Evolutionary conservation across 495 filamentous ascomycete species (phyloP), one percentile per base, ranked within the genome.

Genomic region (Pyronema domesticum): DNA sequence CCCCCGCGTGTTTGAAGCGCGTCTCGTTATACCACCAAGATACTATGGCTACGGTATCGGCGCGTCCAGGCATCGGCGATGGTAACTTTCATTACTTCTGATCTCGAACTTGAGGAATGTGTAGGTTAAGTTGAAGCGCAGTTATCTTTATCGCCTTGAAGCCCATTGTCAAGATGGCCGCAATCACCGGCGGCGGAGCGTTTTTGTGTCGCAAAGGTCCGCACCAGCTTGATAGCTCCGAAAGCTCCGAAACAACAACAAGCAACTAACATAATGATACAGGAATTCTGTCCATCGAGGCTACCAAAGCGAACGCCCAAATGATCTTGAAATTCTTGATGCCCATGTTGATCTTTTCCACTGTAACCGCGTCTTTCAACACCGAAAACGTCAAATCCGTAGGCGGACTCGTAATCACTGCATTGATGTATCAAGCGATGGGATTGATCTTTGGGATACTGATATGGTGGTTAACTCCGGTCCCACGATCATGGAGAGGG

Each of bases 81-180:
- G 23, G 23, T 30, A 30, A 30, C 23, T 30, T 30, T 30, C 23
- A 30, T 30, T 5, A 2, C 23, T 5, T 30, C 23, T 5, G 5
- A 30, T 30, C 23, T 30, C 5, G 2, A 30, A 2, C 5, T 30
- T 30, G 23, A 30, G 23, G 1, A 30, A 30, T 30, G 23, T 30
- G 23, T 30, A 30, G 23, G 23, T 30, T 23, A 17, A 36, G 45
- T 42, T 37, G 13, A 47, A 6, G 1, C 13, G 18, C 46, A 65
- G 63, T 65, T 40, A 57, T 65, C 56, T 65, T 65, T 51, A 55
- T 46, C 37, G 51, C 63, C 3, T 53, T 65, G 19, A 65, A 65
- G 30, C 63, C 63, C 11, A 65, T 65, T 18, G 35, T 62, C 40
- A 65, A 65, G 51, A 65, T 65, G 62, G 63, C 58, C 14, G 58